Conservation (phyloP, 2,329 filamentous ascomycete species). For the Neofusicoccum ribis region DNA sequence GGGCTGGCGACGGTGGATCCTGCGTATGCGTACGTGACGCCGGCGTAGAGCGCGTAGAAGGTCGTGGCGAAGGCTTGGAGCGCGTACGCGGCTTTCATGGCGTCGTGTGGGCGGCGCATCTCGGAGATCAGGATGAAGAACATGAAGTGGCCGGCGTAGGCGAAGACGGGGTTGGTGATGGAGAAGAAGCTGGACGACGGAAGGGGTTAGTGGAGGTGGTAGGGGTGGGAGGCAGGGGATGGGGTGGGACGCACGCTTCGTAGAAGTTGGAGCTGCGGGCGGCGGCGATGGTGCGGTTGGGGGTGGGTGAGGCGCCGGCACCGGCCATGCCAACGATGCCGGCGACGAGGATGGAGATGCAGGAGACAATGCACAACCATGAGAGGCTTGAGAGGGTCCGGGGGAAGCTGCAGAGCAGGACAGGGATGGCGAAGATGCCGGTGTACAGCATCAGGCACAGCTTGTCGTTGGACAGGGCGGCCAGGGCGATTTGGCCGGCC, state of each 20-base stretch:
- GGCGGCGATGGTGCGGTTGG: conserved; percentile 40
- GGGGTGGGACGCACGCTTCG: conserved; percentile 28
- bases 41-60: conserved; percentile 54
- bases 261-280: conserved; percentile 43
- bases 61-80: conserved; percentile 53
- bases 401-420: conserved; percentile 50
- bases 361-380: conserved; percentile 48
- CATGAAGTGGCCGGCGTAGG: conserved; percentile 56
- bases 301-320: conserved; percentile 45
- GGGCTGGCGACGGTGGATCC: conserved; percentile 28
- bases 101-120: conserved; percentile 53
- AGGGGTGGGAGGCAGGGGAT: too few relatives aligned
- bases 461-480: conserved; percentile 46
- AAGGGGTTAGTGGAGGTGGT: too few relatives aligned
- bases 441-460: conserved; percentile 48
- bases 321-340: conserved; percentile 55
- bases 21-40: conserved; percentile 54
- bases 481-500: conserved; percentile 53
- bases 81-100: conserved; percentile 53
- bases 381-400: conserved; percentile 52
- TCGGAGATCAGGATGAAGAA: conserved; percentile 58
- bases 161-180: conserved; percentile 56
- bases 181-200: conserved; percentile 37
- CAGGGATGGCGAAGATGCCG: conserved; percentile 50
- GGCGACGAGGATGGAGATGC: conserved; percentile 51